Base-by-base conservation (phyloP, 2,329 filamentous ascomycete species). In the Tolypocladium tropicale region DNA sequence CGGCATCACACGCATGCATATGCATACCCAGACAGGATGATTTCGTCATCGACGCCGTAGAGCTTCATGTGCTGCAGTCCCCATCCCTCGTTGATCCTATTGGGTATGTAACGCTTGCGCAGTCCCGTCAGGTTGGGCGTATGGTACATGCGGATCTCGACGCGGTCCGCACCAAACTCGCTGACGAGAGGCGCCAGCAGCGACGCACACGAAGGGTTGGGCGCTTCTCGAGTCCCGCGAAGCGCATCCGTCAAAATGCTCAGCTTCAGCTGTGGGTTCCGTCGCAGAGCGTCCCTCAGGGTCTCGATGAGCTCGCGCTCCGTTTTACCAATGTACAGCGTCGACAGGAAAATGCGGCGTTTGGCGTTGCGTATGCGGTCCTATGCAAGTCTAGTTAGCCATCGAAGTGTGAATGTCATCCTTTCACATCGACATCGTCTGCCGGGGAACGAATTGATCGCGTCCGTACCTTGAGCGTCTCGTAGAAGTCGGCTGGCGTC, bases 11-110 rank as follows among this genome's bases (percentile, higher is more conserved):
- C 6, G 4, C 23, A 53, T 55, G 56, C 76, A 60, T 79, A 53
- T 55, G 56, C 76, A 60, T 79, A 90, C 83, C 91, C 92, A 9
- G 92, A 95, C 64, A 99, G 83, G 61, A 99, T 93, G 57, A 99
- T 88, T 70, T 96, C 91, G 66, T 99, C 91, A 64, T 99, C 94
- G 25, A 96, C 77, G 0, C 94, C 94, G 64, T 99, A 99, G 0
- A 99, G 78, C 78, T 99, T 99, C 93, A 99, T 99, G 68, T 99
- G 94, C 69, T 99, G 94, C 59, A 99, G 74, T 1, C 94, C 94
- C 94, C 94, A 99, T 21, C 94, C 94, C 73, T 99, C 94, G 63
- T 99, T 99, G 68, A 99, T 93, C 23, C 94, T 81, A 67, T 84
- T 89, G 0, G 94, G 94, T 2, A 97, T 83, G 62, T 89, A 77